Evolutionary conservation across 768 basidiomycete genomes (phyloP).

Genomic region (Lactarius pseudohatsudake): DNA sequence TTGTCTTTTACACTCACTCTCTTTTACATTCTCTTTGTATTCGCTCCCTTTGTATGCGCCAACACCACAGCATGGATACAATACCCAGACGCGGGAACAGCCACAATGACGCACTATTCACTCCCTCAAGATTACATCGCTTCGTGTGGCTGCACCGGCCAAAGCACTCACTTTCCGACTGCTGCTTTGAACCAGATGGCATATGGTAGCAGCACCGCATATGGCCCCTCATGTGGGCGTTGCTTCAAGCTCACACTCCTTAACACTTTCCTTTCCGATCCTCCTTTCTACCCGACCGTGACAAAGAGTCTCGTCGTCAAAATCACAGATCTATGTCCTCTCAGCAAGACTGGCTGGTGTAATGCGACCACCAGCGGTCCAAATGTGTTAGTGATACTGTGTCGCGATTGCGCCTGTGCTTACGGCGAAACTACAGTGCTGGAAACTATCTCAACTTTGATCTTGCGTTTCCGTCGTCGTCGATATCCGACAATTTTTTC

Average conservation of each 20-base stretch:
- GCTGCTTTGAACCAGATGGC: slow-evolving; percentile 80
- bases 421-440: slow-evolving; percentile 44
- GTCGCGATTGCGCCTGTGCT: neutral
- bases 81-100: slow-evolving; percentile 60
- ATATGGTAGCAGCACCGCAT: slow-evolving; percentile 69
- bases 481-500: slow-evolving; percentile 72
- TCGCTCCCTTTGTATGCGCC: slow-evolving; percentile 29
- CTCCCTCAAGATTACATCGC: slow-evolving; percentile 57
- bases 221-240: slow-evolving; percentile 70
- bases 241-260: slow-evolving; percentile 79
- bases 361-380: slow-evolving; percentile 58
- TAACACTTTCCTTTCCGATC: slow-evolving; percentile 62
- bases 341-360: slow-evolving; percentile 65
- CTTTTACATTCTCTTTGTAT: slow-evolving; percentile 24
- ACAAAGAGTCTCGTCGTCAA: slow-evolving; percentile 69
- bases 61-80: slow-evolving; percentile 52
- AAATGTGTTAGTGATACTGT: slow-evolving; percentile 53
- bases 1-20: neutral
- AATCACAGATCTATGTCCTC: slow-evolving; percentile 77
- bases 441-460: slow-evolving; percentile 79
- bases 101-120: slow-evolving; percentile 77
- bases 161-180: slow-evolving; percentile 60
- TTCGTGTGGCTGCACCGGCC: slow-evolving; percentile 72
- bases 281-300: slow-evolving; percentile 65
- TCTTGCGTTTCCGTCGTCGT: slow-evolving; percentile 68